These are phyloP conservation scores for Phytopythium sindhum DNA, from an alignment of 352 stramenopile genomes.

Conservation along the genomic window DNA sequence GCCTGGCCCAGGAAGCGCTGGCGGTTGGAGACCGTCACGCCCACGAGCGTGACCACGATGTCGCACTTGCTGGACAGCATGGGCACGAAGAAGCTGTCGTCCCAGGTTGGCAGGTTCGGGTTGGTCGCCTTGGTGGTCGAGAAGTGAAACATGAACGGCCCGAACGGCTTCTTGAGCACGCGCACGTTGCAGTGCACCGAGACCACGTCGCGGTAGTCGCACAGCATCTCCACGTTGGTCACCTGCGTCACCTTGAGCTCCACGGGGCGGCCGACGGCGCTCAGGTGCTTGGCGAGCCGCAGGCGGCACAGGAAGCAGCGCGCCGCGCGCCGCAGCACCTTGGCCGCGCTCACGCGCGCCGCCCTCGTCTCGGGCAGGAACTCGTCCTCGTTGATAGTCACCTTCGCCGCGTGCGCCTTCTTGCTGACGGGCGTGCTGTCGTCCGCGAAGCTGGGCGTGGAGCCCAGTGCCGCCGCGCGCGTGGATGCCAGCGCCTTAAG, in stretches of 20 bases:
- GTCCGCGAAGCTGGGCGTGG: conserved; percentile 19
- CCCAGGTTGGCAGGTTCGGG: conserved; percentile 54
- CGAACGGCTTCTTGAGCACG: conserved; percentile 84
- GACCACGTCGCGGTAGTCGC: conserved; percentile 67
- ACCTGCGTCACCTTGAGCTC: conserved; percentile 51
- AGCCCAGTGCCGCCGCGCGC: conserved; percentile 7
- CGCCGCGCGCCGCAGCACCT: conserved; percentile 29
- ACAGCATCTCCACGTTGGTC: conserved; percentile 62
- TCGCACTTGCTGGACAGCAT: conserved; percentile 82
- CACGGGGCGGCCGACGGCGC: conserved; percentile 54
- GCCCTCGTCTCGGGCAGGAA: conserved; percentile 18
- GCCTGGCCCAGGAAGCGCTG: conserved; percentile 69
- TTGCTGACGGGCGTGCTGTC: conserved; percentile 13
- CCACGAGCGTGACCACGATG: conserved; percentile 73
- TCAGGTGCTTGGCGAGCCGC: conserved; percentile 35
- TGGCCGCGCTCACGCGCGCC: conserved; percentile 30
- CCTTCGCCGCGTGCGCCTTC: conserved; percentile 14
- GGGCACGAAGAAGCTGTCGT: conserved; percentile 71
- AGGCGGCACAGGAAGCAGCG: conserved; percentile 36
- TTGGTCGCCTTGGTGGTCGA: conserved; percentile 51
- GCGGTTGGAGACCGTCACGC: conserved; percentile 47
- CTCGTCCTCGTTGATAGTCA: conserved; percentile 12
- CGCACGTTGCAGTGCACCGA: conserved; percentile 74
- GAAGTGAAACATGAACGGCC: conserved; percentile 88
- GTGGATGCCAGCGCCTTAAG: conserved; percentile 10